These are phyloP conservation scores for Lodderomyces beijingensis DNA, from an alignment of 1,139 yeast species.

Conservation along the genomic window DNA sequence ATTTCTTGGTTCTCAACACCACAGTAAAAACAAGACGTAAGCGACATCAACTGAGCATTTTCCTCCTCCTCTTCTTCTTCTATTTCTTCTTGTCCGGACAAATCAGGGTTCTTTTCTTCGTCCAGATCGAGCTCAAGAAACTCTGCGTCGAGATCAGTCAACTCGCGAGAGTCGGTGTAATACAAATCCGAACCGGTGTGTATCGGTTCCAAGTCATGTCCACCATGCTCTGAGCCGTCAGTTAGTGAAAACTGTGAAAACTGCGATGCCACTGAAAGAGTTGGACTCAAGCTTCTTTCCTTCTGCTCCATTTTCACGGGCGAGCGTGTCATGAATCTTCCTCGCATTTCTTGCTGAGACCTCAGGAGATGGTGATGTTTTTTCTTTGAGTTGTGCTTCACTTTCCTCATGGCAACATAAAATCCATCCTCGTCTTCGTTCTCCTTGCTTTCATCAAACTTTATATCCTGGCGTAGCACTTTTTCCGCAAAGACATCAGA, in stretches of 20 bases:
- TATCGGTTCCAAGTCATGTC: slow-evolving; percentile 20
- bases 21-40: slow-evolving; percentile 40
- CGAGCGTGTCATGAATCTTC: slow-evolving; percentile 5
- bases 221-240: slow-evolving; percentile 29
- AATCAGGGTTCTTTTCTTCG: slow-evolving; percentile 23
- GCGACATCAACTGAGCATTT: slow-evolving; percentile 18
- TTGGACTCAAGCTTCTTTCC: slow-evolving; percentile 47
- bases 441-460: slow-evolving; percentile 24
- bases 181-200: slow-evolving; percentile 51
- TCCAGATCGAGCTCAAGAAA: slow-evolving; percentile 15
- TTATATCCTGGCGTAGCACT: slow-evolving; percentile 27
- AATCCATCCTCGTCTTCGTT: slow-evolving; percentile 69
- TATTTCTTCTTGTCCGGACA: slow-evolving; percentile 13
- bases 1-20: slow-evolving; percentile 32
- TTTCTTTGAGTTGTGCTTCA: slow-evolving; percentile 9
- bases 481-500: slow-evolving; percentile 83
- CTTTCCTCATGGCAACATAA: slow-evolving; percentile 30
- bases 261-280: slow-evolving; percentile 50
- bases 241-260: slow-evolving; percentile 67
- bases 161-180: slow-evolving; percentile 35
- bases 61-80: slow-evolving; percentile 17
- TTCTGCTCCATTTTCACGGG: slow-evolving; percentile 4
- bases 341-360: slow-evolving; percentile 10
- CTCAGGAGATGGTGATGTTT: slow-evolving; percentile 14
- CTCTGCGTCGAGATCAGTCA: slow-evolving; percentile 28